A percentile compares a stretch with the other conserved stretches of the same genome.
Evolutionary conservation across 2,329 filamentous ascomycete species (phyloP).

Genomic region (Colletotrichum tabaci): DNA sequence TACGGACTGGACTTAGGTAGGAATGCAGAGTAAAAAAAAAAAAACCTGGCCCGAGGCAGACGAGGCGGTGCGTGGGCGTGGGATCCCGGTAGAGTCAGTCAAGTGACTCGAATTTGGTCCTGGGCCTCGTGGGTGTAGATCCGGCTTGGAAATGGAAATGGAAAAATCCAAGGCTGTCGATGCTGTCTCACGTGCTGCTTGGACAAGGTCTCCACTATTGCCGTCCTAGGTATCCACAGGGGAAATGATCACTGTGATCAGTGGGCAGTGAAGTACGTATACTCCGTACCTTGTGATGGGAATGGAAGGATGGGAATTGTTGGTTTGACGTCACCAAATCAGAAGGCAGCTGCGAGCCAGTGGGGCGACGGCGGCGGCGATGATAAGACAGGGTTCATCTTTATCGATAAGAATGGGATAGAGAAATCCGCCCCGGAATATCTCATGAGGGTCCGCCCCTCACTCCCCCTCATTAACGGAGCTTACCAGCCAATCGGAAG

Average conservation of each 20-base stretch:
- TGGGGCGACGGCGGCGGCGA: neutral
- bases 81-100: conserved; percentile 8
- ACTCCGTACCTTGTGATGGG: too few relatives aligned
- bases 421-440: conserved; percentile 1
- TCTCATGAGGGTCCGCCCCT: neutral
- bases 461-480: neutral
- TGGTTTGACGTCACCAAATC: conserved; percentile 27
- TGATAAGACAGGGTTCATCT: neutral
- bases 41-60: neutral
- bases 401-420: conserved; percentile 21
- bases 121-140: neutral
- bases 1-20: too few relatives aligned
- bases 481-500: conserved; percentile 35
- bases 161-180: conserved; percentile 28
- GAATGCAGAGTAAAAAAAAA: too few relatives aligned
- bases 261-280: too few relatives aligned
- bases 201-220: neutral
- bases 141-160: neutral
- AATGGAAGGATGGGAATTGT: neutral
- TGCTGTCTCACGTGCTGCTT: conserved; percentile 20
- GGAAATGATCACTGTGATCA: neutral
- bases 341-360: conserved; percentile 2
- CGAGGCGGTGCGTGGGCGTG: conserved; percentile 17
- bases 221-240: neutral
- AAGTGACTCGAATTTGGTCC: conserved; percentile 15